These are phyloP conservation scores for Ceratocystis variospora DNA, from an alignment of 2,329 filamentous ascomycete genomes.

Conservation along the genomic window DNA sequence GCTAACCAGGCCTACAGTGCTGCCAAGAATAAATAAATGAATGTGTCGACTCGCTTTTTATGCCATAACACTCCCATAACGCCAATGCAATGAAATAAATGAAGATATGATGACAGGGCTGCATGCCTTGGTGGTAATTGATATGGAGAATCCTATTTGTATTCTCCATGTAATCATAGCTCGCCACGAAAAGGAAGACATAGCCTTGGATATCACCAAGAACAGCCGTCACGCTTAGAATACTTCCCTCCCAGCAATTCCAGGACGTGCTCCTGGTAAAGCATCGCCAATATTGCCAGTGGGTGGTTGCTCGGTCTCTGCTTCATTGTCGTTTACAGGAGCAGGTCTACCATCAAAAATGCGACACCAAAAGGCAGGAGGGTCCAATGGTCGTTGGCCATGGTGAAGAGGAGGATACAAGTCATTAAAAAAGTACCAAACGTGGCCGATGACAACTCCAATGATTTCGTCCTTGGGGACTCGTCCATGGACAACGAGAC, in stretches of 20 bases:
- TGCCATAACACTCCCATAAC: neutral
- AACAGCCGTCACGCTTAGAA: neutral
- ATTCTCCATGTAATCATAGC: too few relatives aligned
- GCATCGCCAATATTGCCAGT: conserved; percentile 47
- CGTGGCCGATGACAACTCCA: conserved; percentile 84
- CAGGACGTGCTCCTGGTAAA: conserved; percentile 39
- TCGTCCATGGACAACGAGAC: conserved; percentile 74
- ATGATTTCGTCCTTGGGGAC: conserved; percentile 94
- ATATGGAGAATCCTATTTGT: neutral
- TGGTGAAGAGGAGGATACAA: conserved; percentile 87
- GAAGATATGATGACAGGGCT: neutral
- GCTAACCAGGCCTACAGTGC: too few relatives aligned
- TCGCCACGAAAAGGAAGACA: too few relatives aligned
- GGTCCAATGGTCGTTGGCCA: conserved; percentile 73
- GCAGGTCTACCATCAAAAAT: conserved; percentile 54
- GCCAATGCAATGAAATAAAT: neutral
- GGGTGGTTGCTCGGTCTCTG: conserved; percentile 27
- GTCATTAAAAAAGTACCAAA: conserved; percentile 97
- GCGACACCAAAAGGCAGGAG: conserved; percentile 77
- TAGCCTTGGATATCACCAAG: neutral
- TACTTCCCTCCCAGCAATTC: conserved; percentile 9
- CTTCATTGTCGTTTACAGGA: conserved; percentile 28
- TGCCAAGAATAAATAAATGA: too few relatives aligned
- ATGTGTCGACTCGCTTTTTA: too few relatives aligned
- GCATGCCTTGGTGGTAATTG: neutral